Evolutionary conservation across 495 filamentous ascomycete species (phyloP), one percentile per base, ranked within the genome.

Genomic region (Diplogelasinospora grovesii): DNA sequence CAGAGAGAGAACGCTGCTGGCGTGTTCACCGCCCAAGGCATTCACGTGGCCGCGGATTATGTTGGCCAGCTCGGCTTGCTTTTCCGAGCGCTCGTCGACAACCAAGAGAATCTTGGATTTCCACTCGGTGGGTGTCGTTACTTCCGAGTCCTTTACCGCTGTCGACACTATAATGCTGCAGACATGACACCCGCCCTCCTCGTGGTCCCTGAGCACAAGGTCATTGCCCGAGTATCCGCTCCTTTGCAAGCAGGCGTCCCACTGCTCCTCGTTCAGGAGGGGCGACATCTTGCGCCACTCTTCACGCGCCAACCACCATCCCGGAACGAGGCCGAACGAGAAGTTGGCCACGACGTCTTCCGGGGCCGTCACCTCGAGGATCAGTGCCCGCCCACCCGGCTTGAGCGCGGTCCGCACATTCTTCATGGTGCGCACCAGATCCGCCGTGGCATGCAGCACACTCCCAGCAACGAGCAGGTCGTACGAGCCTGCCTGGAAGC

Each of bases 241-340:
- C 4, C 45, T 46, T 29, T 46, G 47, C 36, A 77, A 50, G 4
- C 61, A 32, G 0, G 40, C 27, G 21, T 66, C 45, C 74, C 73
- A 78, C 27, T 55, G 28, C 0, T 56, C 33, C n/a, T 55, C 52
- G 3, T 58, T 50, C 1, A 70, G 39, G 5, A 45, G 54, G 3
- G 73, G 72, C 0, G 57, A 47, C 8, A 45, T 27, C 2, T 22
- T 31, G n/a, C 59, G 49, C 41, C 45, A 50, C 16, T 61, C 53
- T 30, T 68, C 48, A 11, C 52, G 33, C 14, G 68, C 60, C 22
- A 59, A 40, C 74, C 74, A 78, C 74, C 74, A 78, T 1, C 65
- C 71, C 2, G 68, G 63, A 2, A 71, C 49, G 2, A 63, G 43
- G 7, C 67, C 67, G 10, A 73, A 64, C 5, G 60, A 45, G 14